Evolutionary conservation across 73 alveolate species (phyloP).

Genomic region (Durusdinium trenchii): DNA sequence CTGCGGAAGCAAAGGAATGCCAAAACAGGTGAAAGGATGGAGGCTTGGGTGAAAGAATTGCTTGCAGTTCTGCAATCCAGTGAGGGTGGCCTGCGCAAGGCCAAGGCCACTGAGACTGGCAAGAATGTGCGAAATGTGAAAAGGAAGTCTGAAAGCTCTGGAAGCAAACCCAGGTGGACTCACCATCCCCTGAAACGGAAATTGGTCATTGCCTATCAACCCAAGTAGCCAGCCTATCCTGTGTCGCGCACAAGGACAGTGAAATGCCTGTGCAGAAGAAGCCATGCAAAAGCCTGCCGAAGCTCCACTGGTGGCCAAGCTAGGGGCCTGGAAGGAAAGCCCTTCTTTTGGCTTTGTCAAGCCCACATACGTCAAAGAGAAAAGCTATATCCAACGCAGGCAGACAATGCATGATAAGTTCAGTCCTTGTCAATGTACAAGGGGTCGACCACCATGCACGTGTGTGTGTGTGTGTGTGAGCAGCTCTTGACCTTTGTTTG

Average conservation of each 20-base stretch:
- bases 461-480: neutral
- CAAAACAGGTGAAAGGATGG: too few relatives aligned
- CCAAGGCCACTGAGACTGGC: neutral
- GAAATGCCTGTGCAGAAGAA: neutral
- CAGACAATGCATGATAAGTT: neutral
- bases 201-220: neutral
- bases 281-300: neutral
- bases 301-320: neutral
- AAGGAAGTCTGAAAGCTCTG: too few relatives aligned
- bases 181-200: neutral
- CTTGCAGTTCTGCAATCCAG: too few relatives aligned
- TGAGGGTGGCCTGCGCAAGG: too few relatives aligned
- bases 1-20: neutral
- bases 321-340: neutral
- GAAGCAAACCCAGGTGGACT: neutral
- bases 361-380: neutral
- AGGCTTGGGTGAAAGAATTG: neutral
- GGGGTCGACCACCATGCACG: neutral
- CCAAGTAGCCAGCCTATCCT: neutral
- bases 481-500: neutral
- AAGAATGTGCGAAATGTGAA: neutral
- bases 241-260: neutral
- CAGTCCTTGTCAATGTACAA: neutral
- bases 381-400: neutral
- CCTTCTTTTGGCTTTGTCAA: neutral